These are phyloP conservation scores for Eucalyptus leucophloia DNA, from an alignment of 345 rosid species.

Conservation along the genomic window DNA sequence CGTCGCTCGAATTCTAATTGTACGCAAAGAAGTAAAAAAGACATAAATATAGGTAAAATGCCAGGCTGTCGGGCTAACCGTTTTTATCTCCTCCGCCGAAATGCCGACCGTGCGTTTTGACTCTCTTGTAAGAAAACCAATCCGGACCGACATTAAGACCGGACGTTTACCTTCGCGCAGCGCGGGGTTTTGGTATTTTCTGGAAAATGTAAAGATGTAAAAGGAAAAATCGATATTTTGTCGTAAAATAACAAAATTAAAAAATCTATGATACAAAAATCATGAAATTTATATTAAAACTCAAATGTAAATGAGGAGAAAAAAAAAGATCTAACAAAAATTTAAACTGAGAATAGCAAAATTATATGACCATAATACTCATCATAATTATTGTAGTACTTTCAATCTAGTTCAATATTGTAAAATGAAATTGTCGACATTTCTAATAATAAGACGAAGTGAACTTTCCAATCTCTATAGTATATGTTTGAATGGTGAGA, in stretches of 20 bases:
- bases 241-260: background rate
- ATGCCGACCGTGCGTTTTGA: background rate
- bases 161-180: background rate
- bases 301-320: background rate
- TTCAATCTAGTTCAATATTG: rapidly evolving
- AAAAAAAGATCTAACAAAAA: background rate
- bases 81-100: background rate
- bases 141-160: background rate
- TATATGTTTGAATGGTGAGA: background rate
- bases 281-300: background rate
- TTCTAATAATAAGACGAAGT: background rate
- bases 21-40: background rate
- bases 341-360: background rate
- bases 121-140: background rate
- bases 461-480: background rate
- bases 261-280: background rate
- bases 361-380: rapidly evolving
- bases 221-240: background rate
- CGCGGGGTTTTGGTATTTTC: background rate
- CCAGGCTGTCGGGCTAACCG: background rate
- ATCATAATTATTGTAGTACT: rapidly evolving
- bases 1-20: background rate
- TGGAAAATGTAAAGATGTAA: background rate
- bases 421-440: background rate
- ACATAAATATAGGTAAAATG: background rate